These are phyloP conservation scores for Arthrobotrys sinensis DNA, from an alignment of 2,329 filamentous ascomycete species.

Conservation along the genomic window DNA sequence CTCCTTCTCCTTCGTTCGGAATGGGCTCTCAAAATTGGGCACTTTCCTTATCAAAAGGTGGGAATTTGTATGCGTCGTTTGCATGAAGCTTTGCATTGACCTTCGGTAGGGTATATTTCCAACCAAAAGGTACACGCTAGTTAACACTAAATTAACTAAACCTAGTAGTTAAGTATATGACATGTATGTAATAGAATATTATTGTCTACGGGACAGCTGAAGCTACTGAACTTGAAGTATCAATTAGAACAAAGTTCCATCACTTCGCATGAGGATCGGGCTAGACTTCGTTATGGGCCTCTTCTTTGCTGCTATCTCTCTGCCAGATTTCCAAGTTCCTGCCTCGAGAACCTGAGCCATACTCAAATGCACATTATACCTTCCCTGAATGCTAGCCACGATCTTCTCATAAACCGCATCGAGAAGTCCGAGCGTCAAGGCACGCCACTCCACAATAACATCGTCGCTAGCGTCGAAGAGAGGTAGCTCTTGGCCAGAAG, in stretches of 20 bases:
- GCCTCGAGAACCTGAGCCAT: constrained; percentile 93
- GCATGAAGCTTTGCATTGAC: too few relatives aligned
- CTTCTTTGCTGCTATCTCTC: constrained; percentile 44
- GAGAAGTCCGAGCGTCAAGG: constrained; percentile 80
- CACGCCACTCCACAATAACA: constrained; percentile 85
- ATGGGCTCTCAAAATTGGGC: neutral
- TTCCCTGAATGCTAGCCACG: constrained; percentile 69
- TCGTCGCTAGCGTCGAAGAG: constrained; percentile 81
- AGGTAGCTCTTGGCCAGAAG: constrained; percentile 80
- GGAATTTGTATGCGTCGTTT: too few relatives aligned
- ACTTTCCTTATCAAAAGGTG: neutral
- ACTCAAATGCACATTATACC: constrained; percentile 78
- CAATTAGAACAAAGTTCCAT: constrained; percentile 69
- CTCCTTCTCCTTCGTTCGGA: neutral
- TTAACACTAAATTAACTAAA: neutral
- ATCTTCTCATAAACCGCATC: constrained; percentile 81
- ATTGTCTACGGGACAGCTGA: neutral
- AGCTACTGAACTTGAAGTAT: too few relatives aligned
- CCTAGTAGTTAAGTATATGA: neutral
- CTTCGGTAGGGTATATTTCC: neutral
- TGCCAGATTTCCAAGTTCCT: constrained; percentile 93
- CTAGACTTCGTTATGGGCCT: constrained; percentile 58
- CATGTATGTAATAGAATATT: neutral
- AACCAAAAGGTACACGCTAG: neutral
- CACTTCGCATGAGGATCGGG: constrained; percentile 67